These are phyloP conservation scores for Carex littledalei DNA, from an alignment of 176 grass and related monocot genomes.

Conservation along the genomic window DNA sequence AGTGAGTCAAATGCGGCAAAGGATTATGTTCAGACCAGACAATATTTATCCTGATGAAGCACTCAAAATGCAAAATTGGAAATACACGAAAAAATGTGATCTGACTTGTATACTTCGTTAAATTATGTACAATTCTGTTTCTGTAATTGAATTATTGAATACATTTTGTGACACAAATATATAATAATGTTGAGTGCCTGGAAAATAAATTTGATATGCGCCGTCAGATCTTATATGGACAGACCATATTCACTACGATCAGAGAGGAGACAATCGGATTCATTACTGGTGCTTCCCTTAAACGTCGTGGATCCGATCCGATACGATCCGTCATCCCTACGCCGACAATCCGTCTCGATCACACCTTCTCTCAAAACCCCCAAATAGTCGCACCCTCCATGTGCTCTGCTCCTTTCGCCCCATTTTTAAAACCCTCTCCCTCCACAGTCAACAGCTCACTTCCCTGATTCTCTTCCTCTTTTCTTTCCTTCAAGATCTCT, in stretches of 20 bases:
- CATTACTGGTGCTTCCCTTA: neutral
- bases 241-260: neutral
- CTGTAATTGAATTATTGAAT: neutral
- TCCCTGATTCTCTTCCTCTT: constrained; percentile 32
- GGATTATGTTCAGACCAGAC: neutral
- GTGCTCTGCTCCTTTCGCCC: constrained; percentile 6
- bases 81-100: neutral
- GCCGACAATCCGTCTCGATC: neutral
- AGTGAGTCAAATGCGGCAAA: neutral
- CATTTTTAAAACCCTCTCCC: constrained; percentile 25
- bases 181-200: neutral
- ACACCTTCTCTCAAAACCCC: neutral
- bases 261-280: neutral
- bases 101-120: neutral
- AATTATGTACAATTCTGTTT: neutral
- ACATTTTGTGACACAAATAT: neutral
- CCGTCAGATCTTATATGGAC: neutral
- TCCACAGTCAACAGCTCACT: constrained; percentile 15
- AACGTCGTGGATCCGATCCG: neutral
- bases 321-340: neutral
- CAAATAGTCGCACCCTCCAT: neutral
- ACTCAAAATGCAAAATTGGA: neutral
- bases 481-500: constrained; percentile 28
- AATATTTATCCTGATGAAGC: neutral
- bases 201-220: neutral